Evolutionary conservation across 2,329 filamentous ascomycete genomes (phyloP), one percentile per base, ranked within the genome.

Genomic region (Aspergillus spinulosporus): DNA sequence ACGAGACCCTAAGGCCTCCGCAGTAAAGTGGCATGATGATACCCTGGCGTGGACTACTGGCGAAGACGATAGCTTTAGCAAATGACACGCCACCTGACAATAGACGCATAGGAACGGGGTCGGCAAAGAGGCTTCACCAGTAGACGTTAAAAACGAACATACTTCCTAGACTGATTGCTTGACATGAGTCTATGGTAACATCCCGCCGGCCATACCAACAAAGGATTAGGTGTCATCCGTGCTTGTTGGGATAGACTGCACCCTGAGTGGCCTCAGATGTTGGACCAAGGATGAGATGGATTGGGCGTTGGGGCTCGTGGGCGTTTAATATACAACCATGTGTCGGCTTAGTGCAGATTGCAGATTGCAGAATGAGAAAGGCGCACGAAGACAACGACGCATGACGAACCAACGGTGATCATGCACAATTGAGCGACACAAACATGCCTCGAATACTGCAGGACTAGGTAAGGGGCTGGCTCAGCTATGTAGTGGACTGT

Each of bases 271-370:
- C 39, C 39, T 54, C 45, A 36, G 29, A 7, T 31, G 21, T 14
- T 15, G n/a, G 31, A 37, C 45, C 21, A 44, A 44, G 32, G 31
- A 29, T 8, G 6, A 36, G 31, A 9, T 11, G 40, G 37, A 36
- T 37, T 21, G 36, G 31, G 26, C 36, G 45, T 15, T 48, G 46
- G 52, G 46, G 46, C 46, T 54, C 52, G 40, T 36, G 36, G 39
- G 52, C 52, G 49, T 56, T 43, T 52, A 52, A 21, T 48, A 37
- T 29, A 52, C 37, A 43, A 39, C 40, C 34, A 37, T 44, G 52
- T 54, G 52, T 54, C 46, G 39, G 46, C 15, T 39, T 11, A 37
- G n/a, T 21, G 39, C 34, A 37, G 34, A 37, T 12, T 12, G 29
- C 21, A 21, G 21, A 21, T 21, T 21, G 21, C 31, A 49, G 29